phyloP scores from a whole-genome alignment of 2,329 filamentous ascomycete genomes.

The Diaporthe ampelina region DNA sequence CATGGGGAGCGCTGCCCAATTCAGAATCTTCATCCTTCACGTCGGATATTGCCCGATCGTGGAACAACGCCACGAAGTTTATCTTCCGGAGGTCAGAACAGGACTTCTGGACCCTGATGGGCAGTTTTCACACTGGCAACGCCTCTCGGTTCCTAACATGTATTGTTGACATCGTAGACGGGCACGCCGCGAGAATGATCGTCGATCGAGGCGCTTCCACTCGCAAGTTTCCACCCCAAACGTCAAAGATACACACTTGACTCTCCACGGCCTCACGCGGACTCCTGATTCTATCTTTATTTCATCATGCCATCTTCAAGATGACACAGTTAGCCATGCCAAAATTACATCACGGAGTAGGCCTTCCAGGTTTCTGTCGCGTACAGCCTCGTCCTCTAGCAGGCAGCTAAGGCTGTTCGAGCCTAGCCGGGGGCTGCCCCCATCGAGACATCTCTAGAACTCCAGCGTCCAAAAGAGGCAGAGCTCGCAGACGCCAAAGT shows the following conservation, averaged over 20 bases:
- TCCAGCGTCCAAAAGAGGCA: conserved; percentile 1
- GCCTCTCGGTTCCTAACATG: neutral
- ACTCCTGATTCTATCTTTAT: neutral
- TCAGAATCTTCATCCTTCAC: neutral
- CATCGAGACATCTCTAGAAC: conserved; percentile 9
- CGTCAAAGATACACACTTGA: neutral
- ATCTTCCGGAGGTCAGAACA: neutral
- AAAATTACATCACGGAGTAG: neutral
- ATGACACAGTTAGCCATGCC: neutral
- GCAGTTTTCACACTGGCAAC: neutral
- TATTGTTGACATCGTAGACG: neutral
- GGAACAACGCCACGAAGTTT: conserved; percentile 13
- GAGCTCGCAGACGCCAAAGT: neutral
- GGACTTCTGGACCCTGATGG: neutral
- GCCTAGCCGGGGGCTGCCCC: neutral
- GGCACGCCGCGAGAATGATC: neutral
- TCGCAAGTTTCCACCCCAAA: neutral
- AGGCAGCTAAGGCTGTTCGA: neutral
- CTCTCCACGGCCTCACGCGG: neutral
- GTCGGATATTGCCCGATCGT: neutral
- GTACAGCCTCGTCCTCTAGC: neutral
- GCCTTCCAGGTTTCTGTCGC: no score
- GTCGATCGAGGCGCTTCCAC: neutral
- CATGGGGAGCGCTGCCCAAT: neutral
- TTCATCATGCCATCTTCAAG: neutral